Evolutionary conservation across 768 basidiomycete species (phyloP).

Genomic region (Pilatotrama ljubarskyi): DNA sequence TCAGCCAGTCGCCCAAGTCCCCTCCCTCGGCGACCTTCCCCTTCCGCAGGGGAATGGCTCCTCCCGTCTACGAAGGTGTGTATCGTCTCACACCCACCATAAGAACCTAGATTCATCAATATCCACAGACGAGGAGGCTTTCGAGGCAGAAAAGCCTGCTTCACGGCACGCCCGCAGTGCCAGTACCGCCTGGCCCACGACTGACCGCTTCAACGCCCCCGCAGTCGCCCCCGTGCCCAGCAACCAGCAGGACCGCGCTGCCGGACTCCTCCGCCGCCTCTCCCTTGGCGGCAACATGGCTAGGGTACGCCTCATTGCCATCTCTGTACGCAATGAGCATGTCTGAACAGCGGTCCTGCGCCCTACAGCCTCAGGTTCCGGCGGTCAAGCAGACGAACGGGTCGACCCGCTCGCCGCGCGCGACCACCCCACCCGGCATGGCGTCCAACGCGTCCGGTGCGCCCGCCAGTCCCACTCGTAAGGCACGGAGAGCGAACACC

Average conservation of each 20-base stretch:
- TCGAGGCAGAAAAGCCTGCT: constrained; percentile 18
- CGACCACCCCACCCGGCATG: constrained; percentile 24
- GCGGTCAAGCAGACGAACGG: constrained; percentile 10
- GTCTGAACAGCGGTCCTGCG: constrained; percentile 27
- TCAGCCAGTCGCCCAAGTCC: constrained; percentile 55
- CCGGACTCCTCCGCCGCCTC: constrained; percentile 71
- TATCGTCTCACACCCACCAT: background rate
- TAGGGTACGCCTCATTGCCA: constrained; percentile 47
- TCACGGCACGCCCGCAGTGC: constrained; percentile 47
- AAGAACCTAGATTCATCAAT: background rate
- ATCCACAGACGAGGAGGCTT: constrained; percentile 20
- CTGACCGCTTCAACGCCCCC: constrained; percentile 53
- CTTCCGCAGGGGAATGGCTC: constrained; percentile 54
- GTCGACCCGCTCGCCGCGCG: constrained; percentile 9
- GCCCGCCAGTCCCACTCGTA: constrained; percentile 23
- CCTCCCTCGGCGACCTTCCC: constrained; percentile 51
- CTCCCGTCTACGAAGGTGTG: constrained; percentile 64
- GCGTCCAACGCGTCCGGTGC: constrained; percentile 8
- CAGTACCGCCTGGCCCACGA: constrained; percentile 49
- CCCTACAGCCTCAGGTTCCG: constrained; percentile 19
- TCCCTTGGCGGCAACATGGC: constrained; percentile 62
- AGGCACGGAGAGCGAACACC: constrained; percentile 62
- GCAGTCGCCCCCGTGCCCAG: constrained; percentile 44
- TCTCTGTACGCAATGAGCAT: background rate
- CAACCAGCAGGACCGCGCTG: constrained; percentile 61